phyloP scores from a whole-genome alignment of 768 basidiomycete species.

The Suillus plorans region DNA sequence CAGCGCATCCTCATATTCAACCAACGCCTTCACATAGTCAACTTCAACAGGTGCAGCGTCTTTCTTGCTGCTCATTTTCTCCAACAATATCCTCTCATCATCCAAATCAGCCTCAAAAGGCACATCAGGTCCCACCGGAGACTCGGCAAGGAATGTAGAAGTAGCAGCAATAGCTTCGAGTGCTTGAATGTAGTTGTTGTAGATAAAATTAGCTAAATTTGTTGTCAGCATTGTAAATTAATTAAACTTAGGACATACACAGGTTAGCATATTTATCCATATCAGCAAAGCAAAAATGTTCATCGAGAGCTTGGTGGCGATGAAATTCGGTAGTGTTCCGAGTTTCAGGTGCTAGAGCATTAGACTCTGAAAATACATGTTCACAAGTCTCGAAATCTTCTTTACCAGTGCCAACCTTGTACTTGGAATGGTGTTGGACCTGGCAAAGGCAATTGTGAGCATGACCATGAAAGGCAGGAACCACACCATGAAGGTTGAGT shows the following conservation, averaged over 20 bases:
- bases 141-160: not conserved
- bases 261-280: no score
- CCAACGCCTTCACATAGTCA: not conserved
- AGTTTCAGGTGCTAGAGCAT: not conserved
- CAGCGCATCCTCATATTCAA: not conserved
- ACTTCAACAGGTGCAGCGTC: not conserved
- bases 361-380: not conserved
- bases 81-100: not conserved
- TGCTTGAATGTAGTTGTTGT: not conserved
- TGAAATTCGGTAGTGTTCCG: no score
- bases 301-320: no score
- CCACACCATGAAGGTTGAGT: not conserved
- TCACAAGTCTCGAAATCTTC: not conserved
- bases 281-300: no score
- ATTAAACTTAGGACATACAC: no score
- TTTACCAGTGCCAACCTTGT: not conserved
- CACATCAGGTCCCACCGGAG: no score
- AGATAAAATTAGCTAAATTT: not conserved
- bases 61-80: not conserved
- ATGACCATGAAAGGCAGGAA: not conserved
- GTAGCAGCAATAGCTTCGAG: not conserved
- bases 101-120: no score
- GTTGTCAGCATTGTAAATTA: no score
- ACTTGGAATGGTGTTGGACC: not conserved
- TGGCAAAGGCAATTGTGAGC: not conserved